Conservation (phyloP, 805 yeast genomes). For the Candida chilensis region DNA sequence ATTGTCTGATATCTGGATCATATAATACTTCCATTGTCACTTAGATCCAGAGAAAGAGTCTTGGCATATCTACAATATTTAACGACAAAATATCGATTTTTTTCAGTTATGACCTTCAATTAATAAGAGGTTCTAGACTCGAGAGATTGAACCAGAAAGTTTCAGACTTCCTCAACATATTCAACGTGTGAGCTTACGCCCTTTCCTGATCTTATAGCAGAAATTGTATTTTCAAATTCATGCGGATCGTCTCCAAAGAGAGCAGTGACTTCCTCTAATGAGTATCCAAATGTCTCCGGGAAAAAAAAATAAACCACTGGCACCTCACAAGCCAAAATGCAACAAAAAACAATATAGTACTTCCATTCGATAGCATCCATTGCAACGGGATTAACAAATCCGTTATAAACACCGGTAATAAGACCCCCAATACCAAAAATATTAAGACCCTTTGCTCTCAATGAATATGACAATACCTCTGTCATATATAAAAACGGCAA, state of each 20-base stretch:
- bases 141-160: too few relatives aligned
- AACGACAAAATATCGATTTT: too few relatives aligned
- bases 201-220: too few relatives aligned
- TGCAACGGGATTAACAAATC: conserved; percentile 24
- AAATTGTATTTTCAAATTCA: too few relatives aligned
- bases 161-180: too few relatives aligned
- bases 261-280: conserved; percentile 32
- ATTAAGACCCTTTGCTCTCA: conserved; percentile 31
- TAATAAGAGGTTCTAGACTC: too few relatives aligned
- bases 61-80: too few relatives aligned
- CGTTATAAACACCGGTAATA: conserved; percentile 11
- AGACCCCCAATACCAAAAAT: conserved; percentile 10
- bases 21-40: too few relatives aligned
- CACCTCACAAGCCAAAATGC: conserved; percentile 17
- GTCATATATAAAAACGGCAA: conserved; percentile 19
- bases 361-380: conserved; percentile 31
- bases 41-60: too few relatives aligned
- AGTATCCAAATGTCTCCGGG: conserved; percentile 32
- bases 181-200: too few relatives aligned
- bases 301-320: conserved; percentile 18
- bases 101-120: too few relatives aligned
- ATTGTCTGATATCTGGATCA: too few relatives aligned
- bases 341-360: conserved; percentile 31
- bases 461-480: conserved; percentile 11
- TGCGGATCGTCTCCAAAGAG: conserved; percentile 30